phyloP scores from a whole-genome alignment of 371 early-diverging fungal species.

The Dinochytrium kinnereticum region DNA sequence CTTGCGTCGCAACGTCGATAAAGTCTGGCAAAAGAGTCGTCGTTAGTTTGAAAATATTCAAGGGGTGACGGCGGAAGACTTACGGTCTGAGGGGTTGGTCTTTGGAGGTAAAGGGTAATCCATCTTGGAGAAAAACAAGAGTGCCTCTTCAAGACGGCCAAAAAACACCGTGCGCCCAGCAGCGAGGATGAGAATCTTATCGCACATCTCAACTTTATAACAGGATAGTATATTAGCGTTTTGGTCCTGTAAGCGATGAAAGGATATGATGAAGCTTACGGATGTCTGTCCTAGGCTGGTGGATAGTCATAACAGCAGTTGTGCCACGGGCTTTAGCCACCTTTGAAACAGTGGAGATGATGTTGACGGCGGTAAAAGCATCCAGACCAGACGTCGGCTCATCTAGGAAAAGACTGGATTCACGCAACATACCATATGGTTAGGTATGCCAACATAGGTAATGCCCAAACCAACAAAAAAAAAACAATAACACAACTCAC shows the following conservation, averaged over 20 bases:
- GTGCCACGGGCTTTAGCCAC: constrained; percentile 61
- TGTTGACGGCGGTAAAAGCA: constrained; percentile 82
- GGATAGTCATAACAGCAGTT: constrained; percentile 81
- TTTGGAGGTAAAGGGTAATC: constrained; percentile 64
- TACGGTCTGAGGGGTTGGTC: constrained; percentile 73
- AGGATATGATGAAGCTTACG: constrained; percentile 1
- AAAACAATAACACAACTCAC: constrained; percentile 25
- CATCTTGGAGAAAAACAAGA: constrained; percentile 40
- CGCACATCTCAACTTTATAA: constrained; percentile 57
- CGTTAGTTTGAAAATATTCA: constrained; percentile 37
- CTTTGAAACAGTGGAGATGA: constrained; percentile 57
- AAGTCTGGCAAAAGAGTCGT: constrained; percentile 31
- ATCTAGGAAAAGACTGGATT: constrained; percentile 76
- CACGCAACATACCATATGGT: background rate
- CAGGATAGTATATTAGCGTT: background rate
- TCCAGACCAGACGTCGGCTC: constrained; percentile 77
- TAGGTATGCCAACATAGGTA: no score
- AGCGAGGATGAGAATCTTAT: constrained; percentile 62
- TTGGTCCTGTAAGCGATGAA: background rate
- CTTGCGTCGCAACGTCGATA: constrained; percentile 50
- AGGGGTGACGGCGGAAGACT: background rate
- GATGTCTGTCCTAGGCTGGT: constrained; percentile 79
- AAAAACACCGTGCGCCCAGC: constrained; percentile 57
- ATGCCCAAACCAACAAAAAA: no score
- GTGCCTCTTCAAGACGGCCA: constrained; percentile 46